Base-by-base conservation (phyloP, 192 early-diverging fungal species). In the Coemansia sp. region DNA sequence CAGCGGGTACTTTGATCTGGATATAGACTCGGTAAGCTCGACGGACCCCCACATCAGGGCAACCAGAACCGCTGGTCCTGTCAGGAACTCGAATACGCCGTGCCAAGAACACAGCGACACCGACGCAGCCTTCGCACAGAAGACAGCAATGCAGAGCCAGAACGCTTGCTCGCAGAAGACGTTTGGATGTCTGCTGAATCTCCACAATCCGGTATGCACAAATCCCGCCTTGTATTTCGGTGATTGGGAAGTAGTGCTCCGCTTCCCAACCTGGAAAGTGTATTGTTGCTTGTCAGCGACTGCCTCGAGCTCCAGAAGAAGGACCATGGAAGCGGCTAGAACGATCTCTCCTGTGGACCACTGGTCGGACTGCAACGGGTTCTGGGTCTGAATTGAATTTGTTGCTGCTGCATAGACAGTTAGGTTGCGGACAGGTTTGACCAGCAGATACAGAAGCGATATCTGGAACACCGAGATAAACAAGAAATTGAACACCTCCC, bases 211-310 rank as follows among this genome's bases (percentile, higher is more conserved):
- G 6, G 80, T 58, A 41, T 86, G 87, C 45, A 88, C 81, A 80
- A 95, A 98, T 1, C 93, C 94, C 18, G 84, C 65, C 26, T 76
- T 68, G 13, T 76, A 73, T 48, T 90, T 85, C 26, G 26, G 26
- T 3, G 0, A 5, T n/a, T 26, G 21, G 51, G 21, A 3, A 8
- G 21, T 22, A 0, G 43, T 65, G 22, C 82, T 76, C 26, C 82
- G 40, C 56, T 86, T 88, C 26, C 67, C 52, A 63, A 85, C 83
- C 60, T 91, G 89, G 76, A 93, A 95, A 4, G 54, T 64, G 76
- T 84, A 95, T 71, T 95, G 92, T 63, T 98, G 94, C 36, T 91
- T 41, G 73, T 98, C 95, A 1, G 94, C 93, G 4, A 88, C 58
- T 0, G 80, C 82, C 74, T 98, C 94, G 36, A 75, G 47, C 1